These are phyloP conservation scores for Fusarium sp. DNA, from an alignment of 2,329 filamentous ascomycete species.

Conservation along the genomic window DNA sequence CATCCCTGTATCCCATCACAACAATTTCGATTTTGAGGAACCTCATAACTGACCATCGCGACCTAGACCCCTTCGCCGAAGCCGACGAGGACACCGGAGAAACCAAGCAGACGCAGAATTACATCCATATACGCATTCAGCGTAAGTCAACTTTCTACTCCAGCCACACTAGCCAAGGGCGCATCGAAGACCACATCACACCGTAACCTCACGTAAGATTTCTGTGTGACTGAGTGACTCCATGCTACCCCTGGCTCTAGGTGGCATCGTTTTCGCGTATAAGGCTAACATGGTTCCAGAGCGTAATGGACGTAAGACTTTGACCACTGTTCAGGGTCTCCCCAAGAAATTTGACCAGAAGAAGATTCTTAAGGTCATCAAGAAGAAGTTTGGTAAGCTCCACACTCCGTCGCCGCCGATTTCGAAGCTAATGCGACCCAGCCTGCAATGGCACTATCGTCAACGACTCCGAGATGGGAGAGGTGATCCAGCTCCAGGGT, in stretches of 20 bases:
- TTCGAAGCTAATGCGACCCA: constrained; percentile 44
- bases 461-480: constrained; percentile 93
- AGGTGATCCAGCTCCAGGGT: constrained; percentile 99
- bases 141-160: constrained; percentile 65
- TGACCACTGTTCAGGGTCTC: constrained; percentile 99
- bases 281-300: constrained; percentile 63
- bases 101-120: constrained; percentile 94
- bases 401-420: neutral
- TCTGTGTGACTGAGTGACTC: neutral
- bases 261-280: neutral
- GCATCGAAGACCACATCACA: constrained; percentile 10
- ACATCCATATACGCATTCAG: constrained; percentile 99
- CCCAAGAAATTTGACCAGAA: constrained; percentile 99
- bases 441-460: constrained; percentile 99
- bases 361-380: constrained; percentile 99
- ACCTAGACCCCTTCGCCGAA: constrained; percentile 99
- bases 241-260: neutral
- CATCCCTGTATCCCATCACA: constrained; percentile 1
- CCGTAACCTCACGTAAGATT: constrained; percentile 20
- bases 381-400: constrained; percentile 92
- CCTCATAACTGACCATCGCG: neutral
- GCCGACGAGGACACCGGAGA: constrained; percentile 99
- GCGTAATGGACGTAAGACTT: constrained; percentile 99
- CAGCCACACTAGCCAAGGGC: neutral
- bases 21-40: neutral